phyloP scores from a whole-genome alignment of 345 rosid genomes.

The Rhodamnia rubescens region DNA sequence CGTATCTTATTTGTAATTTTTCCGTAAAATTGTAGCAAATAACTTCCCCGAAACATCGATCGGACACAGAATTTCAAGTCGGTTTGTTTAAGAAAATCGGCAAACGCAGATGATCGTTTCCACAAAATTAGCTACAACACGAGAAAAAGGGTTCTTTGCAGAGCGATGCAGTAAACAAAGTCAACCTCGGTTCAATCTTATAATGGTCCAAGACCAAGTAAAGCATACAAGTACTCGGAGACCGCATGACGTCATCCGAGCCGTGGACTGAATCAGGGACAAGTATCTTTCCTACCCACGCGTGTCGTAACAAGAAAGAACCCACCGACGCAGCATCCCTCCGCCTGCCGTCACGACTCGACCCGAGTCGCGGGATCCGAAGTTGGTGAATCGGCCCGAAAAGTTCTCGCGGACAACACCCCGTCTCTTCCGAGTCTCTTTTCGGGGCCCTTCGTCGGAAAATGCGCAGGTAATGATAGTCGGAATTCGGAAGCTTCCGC shows the following conservation, averaged over 20 bases:
- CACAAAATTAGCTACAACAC: neutral
- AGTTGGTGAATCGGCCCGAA: neutral
- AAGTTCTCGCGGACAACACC: too few relatives aligned
- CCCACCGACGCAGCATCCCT: neutral
- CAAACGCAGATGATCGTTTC: neutral
- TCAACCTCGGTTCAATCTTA: neutral
- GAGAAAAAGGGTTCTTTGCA: neutral
- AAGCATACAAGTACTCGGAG: neutral
- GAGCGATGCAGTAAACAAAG: neutral
- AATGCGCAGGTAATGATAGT: neutral
- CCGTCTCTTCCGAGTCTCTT: neutral
- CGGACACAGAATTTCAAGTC: neutral
- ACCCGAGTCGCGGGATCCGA: neutral
- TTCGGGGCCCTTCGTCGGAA: neutral
- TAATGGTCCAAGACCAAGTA: neutral
- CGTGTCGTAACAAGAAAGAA: neutral
- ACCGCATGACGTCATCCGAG: neutral
- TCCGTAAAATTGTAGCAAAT: neutral
- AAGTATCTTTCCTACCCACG: neutral
- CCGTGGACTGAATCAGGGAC: neutral
- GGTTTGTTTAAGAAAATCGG: neutral
- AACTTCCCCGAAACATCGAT: neutral
- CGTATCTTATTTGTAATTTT: too few relatives aligned
- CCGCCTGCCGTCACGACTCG: neutral
- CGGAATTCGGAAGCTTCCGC: neutral